Conservation (phyloP, 202 grass and related monocot genomes). For the Brachypodium distachyon region DNA sequence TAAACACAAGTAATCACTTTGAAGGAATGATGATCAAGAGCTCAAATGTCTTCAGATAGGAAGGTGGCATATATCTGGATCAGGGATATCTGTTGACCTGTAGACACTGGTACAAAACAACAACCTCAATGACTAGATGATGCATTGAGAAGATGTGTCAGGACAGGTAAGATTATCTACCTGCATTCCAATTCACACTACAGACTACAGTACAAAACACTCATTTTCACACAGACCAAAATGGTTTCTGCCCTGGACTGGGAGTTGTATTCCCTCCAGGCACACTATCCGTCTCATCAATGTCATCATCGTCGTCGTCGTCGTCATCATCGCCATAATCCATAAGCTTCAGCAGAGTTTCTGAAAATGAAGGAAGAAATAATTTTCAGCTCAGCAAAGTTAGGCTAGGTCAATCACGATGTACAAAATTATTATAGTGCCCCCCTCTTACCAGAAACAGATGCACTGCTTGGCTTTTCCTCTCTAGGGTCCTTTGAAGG, state of each 20-base stretch:
- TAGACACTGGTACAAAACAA: not conserved
- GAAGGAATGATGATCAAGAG: not conserved
- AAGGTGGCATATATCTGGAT: not conserved
- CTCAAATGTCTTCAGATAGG: not conserved
- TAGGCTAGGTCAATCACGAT: not conserved
- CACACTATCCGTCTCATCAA: not conserved
- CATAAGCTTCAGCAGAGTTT: slow-evolving; percentile 81
- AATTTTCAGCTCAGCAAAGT: not conserved
- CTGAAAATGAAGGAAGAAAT: slow-evolving; percentile 15
- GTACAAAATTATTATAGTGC: not conserved
- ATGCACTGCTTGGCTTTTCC: slow-evolving; percentile 13
- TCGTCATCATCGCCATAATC: slow-evolving; percentile 86
- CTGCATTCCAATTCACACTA: not conserved
- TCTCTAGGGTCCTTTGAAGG: slow-evolving; percentile 16
- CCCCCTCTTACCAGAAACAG: slow-evolving; percentile 48
- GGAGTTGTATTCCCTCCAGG: slow-evolving; percentile 14
- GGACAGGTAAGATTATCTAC: not conserved
- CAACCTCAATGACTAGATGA: not conserved
- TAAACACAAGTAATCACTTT: not conserved
- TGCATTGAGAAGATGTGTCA: not conserved
- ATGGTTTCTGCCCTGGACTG: slow-evolving; percentile 39
- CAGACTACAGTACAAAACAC: not conserved
- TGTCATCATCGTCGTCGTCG: slow-evolving; percentile 47
- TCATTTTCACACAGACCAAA: slow-evolving; percentile 45
- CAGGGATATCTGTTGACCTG: not conserved